Conservation (phyloP, 2,329 filamentous ascomycete species). For the Macrophomina pseudophaseolina region DNA sequence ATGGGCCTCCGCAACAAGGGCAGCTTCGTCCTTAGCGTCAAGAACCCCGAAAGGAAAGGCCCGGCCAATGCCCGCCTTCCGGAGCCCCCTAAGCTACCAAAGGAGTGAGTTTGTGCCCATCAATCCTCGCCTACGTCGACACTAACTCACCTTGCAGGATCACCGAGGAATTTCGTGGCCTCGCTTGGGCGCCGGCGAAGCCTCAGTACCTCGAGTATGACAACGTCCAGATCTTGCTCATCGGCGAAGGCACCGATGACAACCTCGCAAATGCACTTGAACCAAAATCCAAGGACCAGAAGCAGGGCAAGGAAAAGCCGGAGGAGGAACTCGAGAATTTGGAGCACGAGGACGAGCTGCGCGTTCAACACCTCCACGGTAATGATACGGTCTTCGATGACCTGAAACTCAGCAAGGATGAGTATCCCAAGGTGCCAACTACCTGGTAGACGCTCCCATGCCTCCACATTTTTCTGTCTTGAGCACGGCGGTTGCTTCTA, state of each 20-base stretch:
- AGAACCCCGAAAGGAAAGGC: slow-evolving; percentile 75
- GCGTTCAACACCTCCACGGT: slow-evolving; percentile 65
- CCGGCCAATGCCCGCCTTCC: slow-evolving; percentile 69
- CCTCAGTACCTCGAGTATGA: slow-evolving; percentile 76
- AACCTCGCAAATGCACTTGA: slow-evolving; percentile 63
- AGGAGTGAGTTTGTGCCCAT: slow-evolving; percentile 60
- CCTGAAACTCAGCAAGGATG: slow-evolving; percentile 63
- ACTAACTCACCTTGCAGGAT: slow-evolving; percentile 54
- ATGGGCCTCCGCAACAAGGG: slow-evolving; percentile 74
- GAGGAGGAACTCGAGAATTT: slow-evolving; percentile 75
- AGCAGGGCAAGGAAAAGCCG: slow-evolving; percentile 65
- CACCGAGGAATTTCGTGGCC: slow-evolving; percentile 71
- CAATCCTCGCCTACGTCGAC: not conserved
- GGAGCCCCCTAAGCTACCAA: slow-evolving; percentile 70
- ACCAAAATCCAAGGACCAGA: slow-evolving; percentile 61
- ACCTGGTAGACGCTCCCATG: slow-evolving; percentile 56
- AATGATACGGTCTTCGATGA: slow-evolving; percentile 67
- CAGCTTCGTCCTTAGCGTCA: slow-evolving; percentile 78
- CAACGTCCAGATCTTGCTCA: slow-evolving; percentile 77
- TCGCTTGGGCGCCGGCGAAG: slow-evolving; percentile 75
- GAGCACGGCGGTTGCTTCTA: no score
- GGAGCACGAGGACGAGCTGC: slow-evolving; percentile 73
- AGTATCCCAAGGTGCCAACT: slow-evolving; percentile 68
- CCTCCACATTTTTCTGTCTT: no score
- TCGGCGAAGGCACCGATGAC: slow-evolving; percentile 68